These are phyloP conservation scores for Oryza australiensis DNA, from an alignment of 176 grass and related monocot species.

Conservation along the genomic window DNA sequence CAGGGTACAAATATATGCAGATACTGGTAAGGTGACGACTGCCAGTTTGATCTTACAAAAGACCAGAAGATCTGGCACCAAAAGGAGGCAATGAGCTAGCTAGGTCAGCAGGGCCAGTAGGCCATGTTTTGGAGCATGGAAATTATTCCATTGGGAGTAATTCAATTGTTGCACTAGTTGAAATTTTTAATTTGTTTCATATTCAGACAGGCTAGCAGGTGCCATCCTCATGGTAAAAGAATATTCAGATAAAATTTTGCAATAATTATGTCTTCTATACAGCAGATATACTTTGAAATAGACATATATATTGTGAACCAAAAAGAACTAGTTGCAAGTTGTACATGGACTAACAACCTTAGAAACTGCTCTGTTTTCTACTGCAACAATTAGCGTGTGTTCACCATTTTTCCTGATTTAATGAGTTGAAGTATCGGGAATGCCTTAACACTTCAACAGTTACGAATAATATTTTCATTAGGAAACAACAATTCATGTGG, in stretches of 20 bases:
- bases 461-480: too few species aligned
- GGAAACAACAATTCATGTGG: too few species aligned
- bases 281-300: not conserved
- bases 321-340: not conserved
- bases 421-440: not conserved
- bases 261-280: not conserved
- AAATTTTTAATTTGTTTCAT: not conserved
- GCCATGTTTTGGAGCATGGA: not conserved
- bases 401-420: not conserved
- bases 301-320: not conserved
- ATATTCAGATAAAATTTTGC: not conserved
- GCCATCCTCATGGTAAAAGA: not conserved
- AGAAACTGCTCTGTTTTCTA: not conserved
- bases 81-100: not conserved
- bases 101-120: not conserved
- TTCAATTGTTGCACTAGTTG: not conserved
- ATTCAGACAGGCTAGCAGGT: not conserved
- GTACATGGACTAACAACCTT: not conserved
- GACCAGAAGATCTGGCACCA: not conserved
- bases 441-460: not conserved
- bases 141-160: not conserved
- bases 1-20: not conserved
- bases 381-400: not conserved
- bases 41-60: not conserved
- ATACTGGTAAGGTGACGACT: slow-evolving; percentile 30